Percentiles rank a stretch among this genome's conserved stretches.
Conservation (phyloP, 805 yeast species). For the Myxozyma geophila region DNA sequence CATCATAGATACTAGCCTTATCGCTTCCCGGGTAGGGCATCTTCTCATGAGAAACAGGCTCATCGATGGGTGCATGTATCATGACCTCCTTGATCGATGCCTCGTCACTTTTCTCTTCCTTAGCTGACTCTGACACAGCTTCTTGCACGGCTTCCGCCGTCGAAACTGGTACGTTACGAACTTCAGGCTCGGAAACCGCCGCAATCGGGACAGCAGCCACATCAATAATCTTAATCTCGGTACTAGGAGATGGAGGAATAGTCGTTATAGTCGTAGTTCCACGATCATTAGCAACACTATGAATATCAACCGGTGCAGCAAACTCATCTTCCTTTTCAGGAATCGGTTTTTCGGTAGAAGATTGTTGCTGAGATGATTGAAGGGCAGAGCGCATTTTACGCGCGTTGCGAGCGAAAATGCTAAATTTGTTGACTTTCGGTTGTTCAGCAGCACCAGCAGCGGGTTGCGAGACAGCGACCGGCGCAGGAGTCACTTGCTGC, state of each 20-base stretch:
- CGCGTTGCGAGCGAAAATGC: slow-evolving; percentile 9
- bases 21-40: not conserved
- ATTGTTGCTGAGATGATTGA: not conserved
- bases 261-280: slow-evolving; percentile 17
- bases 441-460: not conserved
- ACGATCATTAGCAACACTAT: not conserved
- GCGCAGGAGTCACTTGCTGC: not conserved
- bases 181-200: not conserved
- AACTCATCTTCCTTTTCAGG: not conserved
- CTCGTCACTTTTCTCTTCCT: not conserved
- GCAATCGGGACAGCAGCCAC: not conserved
- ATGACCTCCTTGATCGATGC: not conserved
- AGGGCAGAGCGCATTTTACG: slow-evolving; percentile 4
- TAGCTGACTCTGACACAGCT: not conserved
- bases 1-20: slow-evolving; percentile 4
- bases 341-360: not conserved
- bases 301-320: not conserved
- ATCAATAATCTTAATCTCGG: slow-evolving; percentile 8
- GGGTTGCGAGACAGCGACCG: not conserved
- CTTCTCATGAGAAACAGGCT: not conserved
- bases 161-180: not conserved
- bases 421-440: not conserved
- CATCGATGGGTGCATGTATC: not conserved
- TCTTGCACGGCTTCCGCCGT: not conserved
- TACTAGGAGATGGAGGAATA: slow-evolving; percentile 17